Evolutionary conservation across 106 monocot species (phyloP).

Genomic region (Narthecium ossifragum): DNA sequence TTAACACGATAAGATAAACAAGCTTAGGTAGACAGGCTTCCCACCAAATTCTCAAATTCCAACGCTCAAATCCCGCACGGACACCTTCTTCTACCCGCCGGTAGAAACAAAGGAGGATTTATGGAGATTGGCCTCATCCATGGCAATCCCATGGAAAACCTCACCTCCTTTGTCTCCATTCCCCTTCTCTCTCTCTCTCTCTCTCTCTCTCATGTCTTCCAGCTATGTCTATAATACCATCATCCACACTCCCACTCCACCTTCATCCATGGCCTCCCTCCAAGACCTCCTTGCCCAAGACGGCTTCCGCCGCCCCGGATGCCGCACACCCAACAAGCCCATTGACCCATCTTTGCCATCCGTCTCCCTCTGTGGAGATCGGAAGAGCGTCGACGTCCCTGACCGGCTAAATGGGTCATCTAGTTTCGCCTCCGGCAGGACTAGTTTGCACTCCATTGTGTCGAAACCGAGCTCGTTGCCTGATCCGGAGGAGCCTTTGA

Average conservation of each 20-base stretch:
- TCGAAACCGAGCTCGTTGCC: not conserved
- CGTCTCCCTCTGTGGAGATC: constrained; percentile 17
- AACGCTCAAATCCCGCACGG: too few relatives aligned
- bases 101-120: too few relatives aligned
- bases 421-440: constrained; percentile 7
- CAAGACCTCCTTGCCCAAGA: constrained; percentile 28
- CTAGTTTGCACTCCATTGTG: constrained; percentile 1
- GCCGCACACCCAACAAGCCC: not conserved
- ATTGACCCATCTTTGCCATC: not conserved
- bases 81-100: too few relatives aligned
- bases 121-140: too few relatives aligned
- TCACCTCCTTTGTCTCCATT: not conserved
- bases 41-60: too few relatives aligned
- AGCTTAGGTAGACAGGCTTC: too few relatives aligned
- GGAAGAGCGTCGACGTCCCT: constrained; percentile 15
- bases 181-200: not conserved
- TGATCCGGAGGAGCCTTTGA: constrained; percentile 3
- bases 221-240: too few relatives aligned
- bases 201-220: not conserved
- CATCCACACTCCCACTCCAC: not conserved
- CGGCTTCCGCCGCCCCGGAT: not conserved
- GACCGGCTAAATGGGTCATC: not conserved
- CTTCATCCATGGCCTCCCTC: constrained; percentile 16
- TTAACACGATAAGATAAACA: too few relatives aligned
- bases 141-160: too few relatives aligned